These are phyloP conservation scores for Magnaporthiopsis incrustans DNA, from an alignment of 2,329 filamentous ascomycete species.

Conservation along the genomic window DNA sequence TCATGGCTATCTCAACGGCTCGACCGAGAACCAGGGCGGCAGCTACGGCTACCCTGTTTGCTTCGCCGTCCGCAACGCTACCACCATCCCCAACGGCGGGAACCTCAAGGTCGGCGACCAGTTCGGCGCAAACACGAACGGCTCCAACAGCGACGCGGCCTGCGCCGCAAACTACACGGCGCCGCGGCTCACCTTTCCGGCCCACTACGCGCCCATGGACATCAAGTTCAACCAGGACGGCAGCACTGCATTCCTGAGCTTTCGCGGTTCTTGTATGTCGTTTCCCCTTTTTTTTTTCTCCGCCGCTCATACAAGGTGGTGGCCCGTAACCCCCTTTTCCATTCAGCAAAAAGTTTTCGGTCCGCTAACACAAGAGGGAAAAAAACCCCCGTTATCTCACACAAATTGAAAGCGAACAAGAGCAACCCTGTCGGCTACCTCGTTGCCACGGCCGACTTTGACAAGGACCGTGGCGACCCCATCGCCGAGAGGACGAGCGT, in stretches of 20 bases:
- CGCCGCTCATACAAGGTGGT: too few relatives aligned
- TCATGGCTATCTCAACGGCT: slow-evolving; percentile 47
- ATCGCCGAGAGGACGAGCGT: slow-evolving; percentile 29
- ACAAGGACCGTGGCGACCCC: slow-evolving; percentile 30
- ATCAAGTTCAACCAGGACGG: slow-evolving; percentile 55
- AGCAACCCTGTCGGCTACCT: slow-evolving; percentile 37
- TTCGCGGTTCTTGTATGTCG: slow-evolving; percentile 62
- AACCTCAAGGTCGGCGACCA: slow-evolving; percentile 37
- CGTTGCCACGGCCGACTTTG: slow-evolving; percentile 31
- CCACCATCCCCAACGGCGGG: slow-evolving; percentile 22
- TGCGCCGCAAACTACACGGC: slow-evolving; percentile 24
- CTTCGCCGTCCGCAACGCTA: slow-evolving; percentile 49
- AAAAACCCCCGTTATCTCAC: neutral
- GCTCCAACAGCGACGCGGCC: slow-evolving; percentile 30
- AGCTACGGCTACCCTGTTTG: slow-evolving; percentile 63
- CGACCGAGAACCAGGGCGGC: slow-evolving; percentile 19
- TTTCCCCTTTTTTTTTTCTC: neutral
- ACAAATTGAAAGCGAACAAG: slow-evolving; percentile 29
- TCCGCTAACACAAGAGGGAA: slow-evolving; percentile 2
- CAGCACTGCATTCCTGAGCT: slow-evolving; percentile 55
- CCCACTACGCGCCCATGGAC: slow-evolving; percentile 63
- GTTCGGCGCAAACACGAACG: slow-evolving; percentile 31
- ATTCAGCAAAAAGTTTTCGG: neutral
- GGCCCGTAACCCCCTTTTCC: neutral
- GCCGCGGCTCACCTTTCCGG: slow-evolving; percentile 47